Conservation (phyloP, 2,329 filamentous ascomycete genomes). For the Cladophialophora exuberans region DNA sequence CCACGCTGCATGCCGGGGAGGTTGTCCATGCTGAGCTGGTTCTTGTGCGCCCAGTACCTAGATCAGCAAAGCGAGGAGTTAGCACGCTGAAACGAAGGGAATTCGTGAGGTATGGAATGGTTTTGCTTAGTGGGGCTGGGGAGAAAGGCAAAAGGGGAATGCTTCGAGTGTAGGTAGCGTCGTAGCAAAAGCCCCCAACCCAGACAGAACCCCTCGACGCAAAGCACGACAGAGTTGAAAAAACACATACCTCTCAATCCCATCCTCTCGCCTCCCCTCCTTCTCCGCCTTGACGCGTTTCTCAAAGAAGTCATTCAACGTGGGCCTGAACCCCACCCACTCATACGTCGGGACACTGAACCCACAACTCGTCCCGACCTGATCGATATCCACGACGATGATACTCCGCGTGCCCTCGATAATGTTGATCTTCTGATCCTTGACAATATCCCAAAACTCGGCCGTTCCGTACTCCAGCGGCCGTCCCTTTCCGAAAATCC, state of each 20-base stretch:
- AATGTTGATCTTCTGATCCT: slow-evolving; percentile 36
- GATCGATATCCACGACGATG: slow-evolving; percentile 64
- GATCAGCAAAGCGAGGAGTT: background rate
- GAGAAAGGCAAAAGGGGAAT: background rate
- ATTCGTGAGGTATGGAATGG: too few relatives aligned
- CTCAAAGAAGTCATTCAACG: slow-evolving; percentile 32
- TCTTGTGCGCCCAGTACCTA: slow-evolving; percentile 63
- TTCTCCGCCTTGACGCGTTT: slow-evolving; percentile 41
- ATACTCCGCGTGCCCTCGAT: slow-evolving; percentile 60
- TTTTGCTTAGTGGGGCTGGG: too few relatives aligned
- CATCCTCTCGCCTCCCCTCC: slow-evolving; percentile 49
- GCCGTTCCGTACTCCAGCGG: slow-evolving; percentile 64
- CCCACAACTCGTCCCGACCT: slow-evolving; percentile 69
- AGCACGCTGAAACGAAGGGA: background rate
- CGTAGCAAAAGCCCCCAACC: background rate
- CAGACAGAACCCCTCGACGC: background rate
- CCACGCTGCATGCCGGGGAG: slow-evolving; percentile 56
- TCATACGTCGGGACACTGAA: slow-evolving; percentile 55
- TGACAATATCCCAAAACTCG: slow-evolving; percentile 50
- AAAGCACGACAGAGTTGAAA: background rate
- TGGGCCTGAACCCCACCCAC: slow-evolving; percentile 28
- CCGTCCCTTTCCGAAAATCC: slow-evolving; percentile 43
- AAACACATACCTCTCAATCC: slow-evolving; percentile 38
- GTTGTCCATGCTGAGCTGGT: slow-evolving; percentile 61
- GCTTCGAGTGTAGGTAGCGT: background rate